These are phyloP conservation scores for Filobasidium uniguttulatum DNA, from an alignment of 1,284 basidiomycete genomes.

Conservation along the genomic window DNA sequence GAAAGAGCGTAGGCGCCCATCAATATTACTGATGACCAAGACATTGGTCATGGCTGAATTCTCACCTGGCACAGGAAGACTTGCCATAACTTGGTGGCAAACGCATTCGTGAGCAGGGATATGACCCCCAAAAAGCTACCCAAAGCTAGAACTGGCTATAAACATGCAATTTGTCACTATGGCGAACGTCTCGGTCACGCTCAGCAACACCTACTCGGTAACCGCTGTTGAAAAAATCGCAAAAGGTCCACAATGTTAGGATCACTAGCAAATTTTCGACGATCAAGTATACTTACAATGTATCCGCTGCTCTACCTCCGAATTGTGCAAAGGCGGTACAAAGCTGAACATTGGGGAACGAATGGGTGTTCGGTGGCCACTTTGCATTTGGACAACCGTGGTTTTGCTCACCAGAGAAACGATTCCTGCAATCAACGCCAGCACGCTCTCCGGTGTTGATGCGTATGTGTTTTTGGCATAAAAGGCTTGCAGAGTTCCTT, in stretches of 20 bases:
- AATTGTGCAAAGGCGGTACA: constrained; percentile 13
- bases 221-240: constrained; percentile 4
- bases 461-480: constrained; percentile 5
- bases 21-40: background rate
- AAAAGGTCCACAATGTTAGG: background rate
- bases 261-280: background rate
- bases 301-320: constrained; percentile 12
- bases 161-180: background rate
- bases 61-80: constrained; percentile 21
- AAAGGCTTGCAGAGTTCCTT: constrained; percentile 7
- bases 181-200: background rate
- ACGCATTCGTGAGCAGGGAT: constrained; percentile 17
- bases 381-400: background rate
- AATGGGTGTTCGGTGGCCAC: background rate
- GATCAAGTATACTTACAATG: constrained; percentile 5
- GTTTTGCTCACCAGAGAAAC: constrained; percentile 11
- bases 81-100: constrained; percentile 22
- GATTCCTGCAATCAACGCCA: constrained; percentile 13
- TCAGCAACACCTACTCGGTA: constrained; percentile 9
- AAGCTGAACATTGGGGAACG: background rate
- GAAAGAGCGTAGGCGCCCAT: background rate
- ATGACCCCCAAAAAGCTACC: constrained; percentile 17
- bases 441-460: constrained; percentile 6
- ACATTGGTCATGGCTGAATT: background rate
- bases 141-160: constrained; percentile 3